A percentile compares a stretch with the other conserved stretches of the same genome.
Evolutionary conservation across 352 stramenopile genomes (phyloP).

Genomic region (Phytophthora citricola): DNA sequence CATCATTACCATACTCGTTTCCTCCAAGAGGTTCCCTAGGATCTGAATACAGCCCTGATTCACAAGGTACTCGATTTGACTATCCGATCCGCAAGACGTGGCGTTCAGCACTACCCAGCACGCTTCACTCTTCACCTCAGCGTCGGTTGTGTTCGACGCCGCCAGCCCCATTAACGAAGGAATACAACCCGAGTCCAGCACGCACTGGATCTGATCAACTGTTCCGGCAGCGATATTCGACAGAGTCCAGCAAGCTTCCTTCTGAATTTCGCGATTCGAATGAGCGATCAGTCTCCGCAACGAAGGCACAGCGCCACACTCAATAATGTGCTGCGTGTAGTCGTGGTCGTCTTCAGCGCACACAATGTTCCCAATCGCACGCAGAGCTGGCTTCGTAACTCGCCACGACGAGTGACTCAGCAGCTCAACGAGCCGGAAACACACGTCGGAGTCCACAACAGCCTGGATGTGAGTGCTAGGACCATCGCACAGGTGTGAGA

Average conservation of each 20-base stretch:
- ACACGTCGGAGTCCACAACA: slow-evolving; percentile 91
- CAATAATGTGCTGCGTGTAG: slow-evolving; percentile 96
- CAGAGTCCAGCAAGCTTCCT: slow-evolving; percentile 96
- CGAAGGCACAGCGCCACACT: slow-evolving; percentile 95
- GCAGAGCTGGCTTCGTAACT: slow-evolving; percentile 96
- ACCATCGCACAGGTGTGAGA: slow-evolving; percentile 97
- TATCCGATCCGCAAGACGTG: slow-evolving; percentile 97
- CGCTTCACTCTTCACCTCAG: slow-evolving; percentile 97
- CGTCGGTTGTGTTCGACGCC: slow-evolving; percentile 91
- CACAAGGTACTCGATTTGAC: slow-evolving; percentile 92
- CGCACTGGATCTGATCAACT: slow-evolving; percentile 97
- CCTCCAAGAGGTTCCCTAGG: slow-evolving; percentile 92
- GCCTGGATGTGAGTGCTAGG: slow-evolving; percentile 96
- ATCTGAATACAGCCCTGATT: slow-evolving; percentile 91
- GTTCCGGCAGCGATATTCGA: slow-evolving; percentile 98
- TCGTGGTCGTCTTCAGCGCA: slow-evolving; percentile 96
- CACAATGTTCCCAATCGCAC: slow-evolving; percentile 99
- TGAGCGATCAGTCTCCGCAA: slow-evolving; percentile 95
- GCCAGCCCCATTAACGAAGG: slow-evolving; percentile 95
- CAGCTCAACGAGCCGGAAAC: slow-evolving; percentile 94
- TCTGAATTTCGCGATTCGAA: slow-evolving; percentile 98
- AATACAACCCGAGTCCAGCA: slow-evolving; percentile 97
- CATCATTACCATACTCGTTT: slow-evolving; percentile 99
- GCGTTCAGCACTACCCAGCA: slow-evolving; percentile 99
- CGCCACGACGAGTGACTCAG: slow-evolving; percentile 93